Evolutionary conservation across 2,329 filamentous ascomycete genomes (phyloP).

Genomic region (Sporothrix variecibatus): DNA sequence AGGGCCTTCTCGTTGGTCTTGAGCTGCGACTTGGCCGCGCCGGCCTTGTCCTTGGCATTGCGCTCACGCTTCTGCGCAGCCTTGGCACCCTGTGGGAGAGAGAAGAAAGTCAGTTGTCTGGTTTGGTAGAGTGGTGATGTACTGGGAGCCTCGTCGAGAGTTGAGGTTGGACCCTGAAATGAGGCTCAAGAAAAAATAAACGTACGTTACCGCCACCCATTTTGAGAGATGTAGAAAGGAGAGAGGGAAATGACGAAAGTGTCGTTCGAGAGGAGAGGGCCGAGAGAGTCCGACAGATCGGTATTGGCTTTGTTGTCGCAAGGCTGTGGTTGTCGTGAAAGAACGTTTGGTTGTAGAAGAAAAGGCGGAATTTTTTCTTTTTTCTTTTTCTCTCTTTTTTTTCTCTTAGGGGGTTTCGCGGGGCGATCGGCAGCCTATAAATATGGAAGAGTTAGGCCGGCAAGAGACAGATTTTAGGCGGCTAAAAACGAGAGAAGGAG

Average conservation of each 20-base stretch:
- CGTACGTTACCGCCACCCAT: conserved; percentile 42
- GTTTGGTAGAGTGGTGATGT: not conserved
- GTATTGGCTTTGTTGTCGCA: not conserved
- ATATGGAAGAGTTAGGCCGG: not conserved
- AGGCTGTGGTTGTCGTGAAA: conserved; percentile 7
- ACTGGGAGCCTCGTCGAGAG: not conserved
- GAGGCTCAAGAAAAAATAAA: not conserved
- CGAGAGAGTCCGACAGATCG: not conserved
- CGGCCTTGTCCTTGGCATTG: conserved; percentile 60
- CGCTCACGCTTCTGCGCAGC: conserved; percentile 68
- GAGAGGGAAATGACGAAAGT: not conserved
- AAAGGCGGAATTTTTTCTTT: not conserved
- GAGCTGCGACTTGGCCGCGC: conserved; percentile 65
- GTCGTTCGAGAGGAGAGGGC: not conserved
- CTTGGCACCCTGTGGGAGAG: conserved; percentile 40
- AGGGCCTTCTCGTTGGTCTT: conserved; percentile 72
- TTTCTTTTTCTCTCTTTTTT: not conserved
- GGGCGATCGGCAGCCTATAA: conserved; percentile 4
- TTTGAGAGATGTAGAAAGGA: conserved; percentile 24
- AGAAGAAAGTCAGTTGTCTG: not conserved
- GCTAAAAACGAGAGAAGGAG: not conserved
- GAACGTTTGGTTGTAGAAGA: not conserved
- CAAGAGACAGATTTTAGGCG: not conserved
- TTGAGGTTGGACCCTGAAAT: not conserved
- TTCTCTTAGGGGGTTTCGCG: not conserved